A percentile compares a stretch with the other conserved stretches of the same genome.
Conservation (phyloP, 2,329 filamentous ascomycete genomes). For the Pezicula neosporulosa region DNA sequence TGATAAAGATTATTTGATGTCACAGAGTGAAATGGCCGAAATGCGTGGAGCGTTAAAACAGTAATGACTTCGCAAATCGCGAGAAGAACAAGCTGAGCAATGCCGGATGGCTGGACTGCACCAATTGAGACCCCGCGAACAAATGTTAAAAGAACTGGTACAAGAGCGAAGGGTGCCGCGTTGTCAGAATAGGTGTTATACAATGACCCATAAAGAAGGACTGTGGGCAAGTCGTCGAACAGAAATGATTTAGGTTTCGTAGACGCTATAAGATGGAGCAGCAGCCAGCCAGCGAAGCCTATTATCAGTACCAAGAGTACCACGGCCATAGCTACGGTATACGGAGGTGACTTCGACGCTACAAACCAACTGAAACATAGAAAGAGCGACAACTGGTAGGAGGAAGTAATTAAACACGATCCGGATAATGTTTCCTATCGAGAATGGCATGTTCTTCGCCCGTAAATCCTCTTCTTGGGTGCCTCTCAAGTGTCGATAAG, state of each 20-base stretch:
- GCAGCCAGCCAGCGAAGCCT: conserved; percentile 72
- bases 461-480: conserved; percentile 83
- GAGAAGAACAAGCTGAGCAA: conserved; percentile 87
- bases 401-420: conserved; percentile 92
- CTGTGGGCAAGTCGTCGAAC: conserved; percentile 88
- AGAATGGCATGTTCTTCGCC: conserved; percentile 88
- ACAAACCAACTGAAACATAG: conserved; percentile 87
- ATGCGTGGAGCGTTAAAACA: conserved; percentile 81
- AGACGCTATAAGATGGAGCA: conserved; percentile 74
- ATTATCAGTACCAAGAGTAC: conserved; percentile 71
- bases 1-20: conserved; percentile 99
- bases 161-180: conserved; percentile 82
- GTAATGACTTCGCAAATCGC: conserved; percentile 93
- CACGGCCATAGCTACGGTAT: conserved; percentile 70
- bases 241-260: conserved; percentile 82
- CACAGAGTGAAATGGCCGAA: conserved; percentile 83
- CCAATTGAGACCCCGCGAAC: conserved; percentile 87
- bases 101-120: conserved; percentile 86
- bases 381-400: conserved; percentile 80
- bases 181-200: conserved; percentile 98
- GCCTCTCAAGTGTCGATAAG: conserved; percentile 66
- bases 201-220: conserved; percentile 85
- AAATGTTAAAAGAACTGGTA: conserved; percentile 81
- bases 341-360: conserved; percentile 62
- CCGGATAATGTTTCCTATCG: conserved; percentile 73